These are phyloP conservation scores for Diaporthe amygdali DNA, from an alignment of 2,329 filamentous ascomycete species.

Conservation along the genomic window DNA sequence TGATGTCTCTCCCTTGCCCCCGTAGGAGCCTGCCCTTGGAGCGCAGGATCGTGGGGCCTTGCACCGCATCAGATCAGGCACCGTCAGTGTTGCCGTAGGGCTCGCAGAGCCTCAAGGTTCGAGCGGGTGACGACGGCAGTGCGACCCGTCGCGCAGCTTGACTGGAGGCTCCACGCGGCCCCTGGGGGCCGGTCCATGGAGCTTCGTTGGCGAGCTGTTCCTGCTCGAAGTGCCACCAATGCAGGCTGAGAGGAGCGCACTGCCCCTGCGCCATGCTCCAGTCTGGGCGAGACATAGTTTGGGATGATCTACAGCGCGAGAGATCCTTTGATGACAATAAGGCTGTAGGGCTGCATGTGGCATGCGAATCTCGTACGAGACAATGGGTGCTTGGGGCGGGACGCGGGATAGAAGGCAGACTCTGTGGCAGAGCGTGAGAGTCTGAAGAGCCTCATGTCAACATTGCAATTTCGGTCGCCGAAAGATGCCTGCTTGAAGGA, in stretches of 20 bases:
- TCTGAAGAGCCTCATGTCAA: not conserved
- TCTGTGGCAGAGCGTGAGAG: not conserved
- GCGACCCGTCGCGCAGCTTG: slow-evolving; percentile 1
- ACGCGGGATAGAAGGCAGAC: not conserved
- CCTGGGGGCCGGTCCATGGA: not conserved
- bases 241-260: slow-evolving; percentile 13
- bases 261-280: slow-evolving; percentile 16
- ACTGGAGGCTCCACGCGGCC: not conserved
- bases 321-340: slow-evolving; percentile 12
- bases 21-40: not conserved
- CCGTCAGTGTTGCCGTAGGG: not conserved
- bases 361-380: slow-evolving; percentile 6
- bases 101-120: slow-evolving; percentile 10
- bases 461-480: not conserved
- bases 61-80: not conserved
- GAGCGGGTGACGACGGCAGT: slow-evolving; percentile 8
- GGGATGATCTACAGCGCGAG: not conserved
- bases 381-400: not conserved
- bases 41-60: not conserved
- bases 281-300: slow-evolving; percentile 14
- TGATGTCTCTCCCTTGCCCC: not conserved
- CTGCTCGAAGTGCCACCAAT: not conserved
- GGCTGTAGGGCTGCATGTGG: slow-evolving; percentile 19
- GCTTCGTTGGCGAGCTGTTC: not conserved
- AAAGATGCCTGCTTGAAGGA: not conserved